Conservation (phyloP, 371 early-diverging fungal genomes). For the Funneliformis caledonium region DNA sequence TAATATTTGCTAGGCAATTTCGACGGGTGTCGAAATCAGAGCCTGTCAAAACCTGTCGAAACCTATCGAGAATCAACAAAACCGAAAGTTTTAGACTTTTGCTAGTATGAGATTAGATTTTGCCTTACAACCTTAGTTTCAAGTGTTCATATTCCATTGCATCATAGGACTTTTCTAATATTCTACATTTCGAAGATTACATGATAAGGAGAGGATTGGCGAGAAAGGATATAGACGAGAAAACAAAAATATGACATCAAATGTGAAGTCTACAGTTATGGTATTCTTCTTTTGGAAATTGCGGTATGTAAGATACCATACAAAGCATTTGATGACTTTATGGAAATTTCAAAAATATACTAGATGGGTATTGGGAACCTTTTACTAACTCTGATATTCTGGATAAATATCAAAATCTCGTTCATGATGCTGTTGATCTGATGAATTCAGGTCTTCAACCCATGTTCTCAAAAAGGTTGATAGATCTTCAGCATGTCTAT, state of each 20-base stretch:
- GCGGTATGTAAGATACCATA: conserved; percentile 25
- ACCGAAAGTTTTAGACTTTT: too few species aligned
- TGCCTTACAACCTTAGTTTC: too few species aligned
- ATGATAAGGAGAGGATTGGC: not conserved
- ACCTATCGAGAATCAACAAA: too few species aligned
- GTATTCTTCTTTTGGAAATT: conserved; percentile 36
- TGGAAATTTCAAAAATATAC: not conserved
- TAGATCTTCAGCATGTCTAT: not conserved
- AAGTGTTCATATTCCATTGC: too few species aligned
- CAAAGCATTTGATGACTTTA: not conserved
- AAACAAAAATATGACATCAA: not conserved
- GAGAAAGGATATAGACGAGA: not conserved
- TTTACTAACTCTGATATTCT: not conserved
- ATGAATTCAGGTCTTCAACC: not conserved
- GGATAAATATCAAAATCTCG: not conserved
- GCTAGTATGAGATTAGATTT: too few species aligned
- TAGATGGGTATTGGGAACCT: not conserved
- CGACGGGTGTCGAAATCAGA: too few species aligned
- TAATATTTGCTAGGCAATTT: too few species aligned
- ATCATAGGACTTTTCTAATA: too few species aligned
- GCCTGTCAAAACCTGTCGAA: too few species aligned
- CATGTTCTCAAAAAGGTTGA: conserved; percentile 14
- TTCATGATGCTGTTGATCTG: not conserved
- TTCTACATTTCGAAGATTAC: too few species aligned
- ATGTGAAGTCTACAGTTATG: conserved; percentile 40